These are phyloP conservation scores for Platanthera zijinensis DNA, from an alignment of 106 monocot species.

Conservation along the genomic window DNA sequence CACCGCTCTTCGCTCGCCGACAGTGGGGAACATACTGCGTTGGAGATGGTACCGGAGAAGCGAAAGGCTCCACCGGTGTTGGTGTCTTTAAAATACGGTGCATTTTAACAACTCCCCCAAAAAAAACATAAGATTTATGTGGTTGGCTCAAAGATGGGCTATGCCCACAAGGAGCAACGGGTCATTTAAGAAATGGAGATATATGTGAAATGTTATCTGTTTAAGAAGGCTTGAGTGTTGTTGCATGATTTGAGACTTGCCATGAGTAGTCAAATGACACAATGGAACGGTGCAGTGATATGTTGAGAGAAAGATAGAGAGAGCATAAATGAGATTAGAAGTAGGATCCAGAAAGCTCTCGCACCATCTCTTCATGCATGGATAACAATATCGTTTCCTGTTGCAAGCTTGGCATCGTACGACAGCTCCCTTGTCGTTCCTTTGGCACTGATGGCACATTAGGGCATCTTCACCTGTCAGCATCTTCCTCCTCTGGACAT, in stretches of 20 bases:
- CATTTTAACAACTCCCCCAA: too few relatives aligned
- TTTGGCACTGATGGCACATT: conserved; percentile 34
- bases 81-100: too few relatives aligned
- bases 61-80: too few relatives aligned
- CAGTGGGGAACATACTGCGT: too few relatives aligned
- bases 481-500: neutral
- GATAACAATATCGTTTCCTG: conserved; percentile 20
- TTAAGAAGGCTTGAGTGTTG: neutral
- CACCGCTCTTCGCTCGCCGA: too few relatives aligned
- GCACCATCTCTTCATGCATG: conserved; percentile 18
- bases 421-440: conserved; percentile 22
- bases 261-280: neutral
- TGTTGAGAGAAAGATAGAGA: neutral
- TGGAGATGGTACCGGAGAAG: too few relatives aligned
- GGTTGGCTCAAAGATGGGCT: too few relatives aligned
- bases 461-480: conserved; percentile 13
- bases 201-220: neutral
- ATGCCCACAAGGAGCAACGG: too few relatives aligned
- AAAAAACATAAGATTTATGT: too few relatives aligned
- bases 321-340: neutral
- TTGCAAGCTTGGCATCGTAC: conserved; percentile 15
- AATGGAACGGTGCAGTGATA: neutral
- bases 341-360: neutral
- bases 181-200: neutral
- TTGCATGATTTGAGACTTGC: too few relatives aligned